Evolutionary conservation across 768 basidiomycete species (phyloP).

Genomic region (Phaeotremella skinneri): DNA sequence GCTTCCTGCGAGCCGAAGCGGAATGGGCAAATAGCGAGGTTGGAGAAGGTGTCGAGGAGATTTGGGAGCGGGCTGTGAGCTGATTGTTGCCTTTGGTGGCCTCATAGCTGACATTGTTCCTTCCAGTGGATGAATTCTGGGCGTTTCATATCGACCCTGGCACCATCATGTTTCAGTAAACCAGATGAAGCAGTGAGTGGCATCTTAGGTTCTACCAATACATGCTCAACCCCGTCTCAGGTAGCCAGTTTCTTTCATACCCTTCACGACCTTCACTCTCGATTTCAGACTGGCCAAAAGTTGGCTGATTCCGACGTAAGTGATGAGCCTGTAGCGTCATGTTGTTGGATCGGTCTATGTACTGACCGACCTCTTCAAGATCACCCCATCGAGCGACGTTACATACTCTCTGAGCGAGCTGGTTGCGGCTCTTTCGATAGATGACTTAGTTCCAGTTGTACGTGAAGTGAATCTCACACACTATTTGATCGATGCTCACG

Average conservation of each 20-base stretch:
- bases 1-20: slow-evolving; percentile 32
- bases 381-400: slow-evolving; percentile 45
- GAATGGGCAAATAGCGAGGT: slow-evolving; percentile 51
- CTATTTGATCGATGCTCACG: not conserved
- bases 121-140: slow-evolving; percentile 45
- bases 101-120: not conserved
- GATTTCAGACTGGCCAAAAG: slow-evolving; percentile 27
- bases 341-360: not conserved
- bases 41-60: slow-evolving; percentile 50
- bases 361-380: slow-evolving; percentile 21
- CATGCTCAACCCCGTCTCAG: slow-evolving; percentile 10
- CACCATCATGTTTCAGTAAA: slow-evolving; percentile 28
- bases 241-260: slow-evolving; percentile 44
- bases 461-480: slow-evolving; percentile 11
- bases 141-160: slow-evolving; percentile 43
- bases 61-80: slow-evolving; percentile 47
- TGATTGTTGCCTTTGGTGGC: not conserved
- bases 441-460: slow-evolving; percentile 36
- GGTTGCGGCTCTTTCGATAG: slow-evolving; percentile 26
- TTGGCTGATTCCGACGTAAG: slow-evolving; percentile 47
- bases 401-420: slow-evolving; percentile 46
- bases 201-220: not conserved
- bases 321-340: not conserved
- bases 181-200: slow-evolving; percentile 24
- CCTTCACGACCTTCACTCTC: slow-evolving; percentile 37